These are phyloP conservation scores for Eruca vesicaria DNA, from an alignment of 441 rosid genomes.

Conservation along the genomic window DNA sequence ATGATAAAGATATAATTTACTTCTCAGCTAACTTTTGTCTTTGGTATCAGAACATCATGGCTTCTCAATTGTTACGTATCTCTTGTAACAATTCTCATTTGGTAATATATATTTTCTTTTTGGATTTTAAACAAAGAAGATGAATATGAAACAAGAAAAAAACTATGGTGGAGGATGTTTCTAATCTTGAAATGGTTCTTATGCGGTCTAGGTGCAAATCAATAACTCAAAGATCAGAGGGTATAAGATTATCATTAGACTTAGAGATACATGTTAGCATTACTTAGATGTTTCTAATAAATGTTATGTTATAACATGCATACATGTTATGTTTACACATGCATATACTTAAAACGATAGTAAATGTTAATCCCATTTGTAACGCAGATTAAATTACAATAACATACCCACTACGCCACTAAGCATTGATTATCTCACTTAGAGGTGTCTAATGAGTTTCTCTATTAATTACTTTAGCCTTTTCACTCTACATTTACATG, in stretches of 20 bases:
- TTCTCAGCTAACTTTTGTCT: background rate
- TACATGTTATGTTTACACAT: background rate
- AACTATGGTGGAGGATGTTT: background rate
- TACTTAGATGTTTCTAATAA: background rate
- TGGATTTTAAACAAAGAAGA: background rate
- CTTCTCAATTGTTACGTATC: background rate
- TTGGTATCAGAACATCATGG: background rate
- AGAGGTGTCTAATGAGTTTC: constrained; percentile 13
- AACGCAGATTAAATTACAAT: constrained; percentile 5
- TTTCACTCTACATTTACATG: constrained; percentile 21
- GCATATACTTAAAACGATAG: background rate
- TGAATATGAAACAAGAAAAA: no score
- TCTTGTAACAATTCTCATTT: background rate
- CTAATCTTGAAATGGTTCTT: background rate
- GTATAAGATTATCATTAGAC: background rate
- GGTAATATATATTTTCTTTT: background rate
- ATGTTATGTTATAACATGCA: background rate
- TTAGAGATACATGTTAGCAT: background rate
- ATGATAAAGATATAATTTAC: background rate
- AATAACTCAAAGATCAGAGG: background rate
- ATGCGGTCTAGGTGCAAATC: background rate
- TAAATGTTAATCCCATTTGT: background rate
- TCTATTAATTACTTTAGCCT: constrained; percentile 8
- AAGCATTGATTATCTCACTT: constrained; percentile 17
- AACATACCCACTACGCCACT: constrained; percentile 22